Percentiles rank a stretch among this genome's conserved stretches.
Conservation (phyloP, 208 protist genomes). For the Leishmania aethiopica region DNA sequence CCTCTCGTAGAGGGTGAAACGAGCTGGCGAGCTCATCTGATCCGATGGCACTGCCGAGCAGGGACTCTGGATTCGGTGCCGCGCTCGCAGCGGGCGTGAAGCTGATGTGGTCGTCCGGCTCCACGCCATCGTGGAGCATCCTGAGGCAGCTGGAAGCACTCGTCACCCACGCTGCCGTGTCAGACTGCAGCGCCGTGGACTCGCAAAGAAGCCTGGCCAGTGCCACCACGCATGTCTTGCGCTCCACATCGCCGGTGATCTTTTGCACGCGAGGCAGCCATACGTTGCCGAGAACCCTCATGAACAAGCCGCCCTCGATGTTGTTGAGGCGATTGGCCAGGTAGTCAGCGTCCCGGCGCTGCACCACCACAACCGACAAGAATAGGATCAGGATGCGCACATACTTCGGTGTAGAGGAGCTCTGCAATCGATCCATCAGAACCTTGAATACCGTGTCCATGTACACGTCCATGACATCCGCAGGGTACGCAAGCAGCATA, state of each 20-base stretch:
- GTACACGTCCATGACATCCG: slow-evolving; percentile 58
- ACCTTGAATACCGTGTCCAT: slow-evolving; percentile 65
- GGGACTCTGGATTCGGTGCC: slow-evolving; percentile 36
- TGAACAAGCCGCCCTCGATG: slow-evolving; percentile 81
- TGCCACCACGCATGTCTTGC: slow-evolving; percentile 86
- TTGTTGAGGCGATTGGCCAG: slow-evolving; percentile 63
- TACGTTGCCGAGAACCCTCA: slow-evolving; percentile 71
- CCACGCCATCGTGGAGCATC: slow-evolving; percentile 75
- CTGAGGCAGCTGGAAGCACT: slow-evolving; percentile 73
- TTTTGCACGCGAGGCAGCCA: slow-evolving; percentile 89
- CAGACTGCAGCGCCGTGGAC: slow-evolving; percentile 57
- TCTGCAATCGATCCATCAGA: slow-evolving; percentile 72
- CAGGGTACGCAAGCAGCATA: slow-evolving; percentile 79
- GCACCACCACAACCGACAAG: slow-evolving; percentile 70
- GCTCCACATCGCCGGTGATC: slow-evolving; percentile 74
- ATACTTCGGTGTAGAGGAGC: slow-evolving; percentile 86
- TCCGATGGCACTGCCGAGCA: slow-evolving; percentile 22
- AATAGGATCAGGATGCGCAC: slow-evolving; percentile 91
- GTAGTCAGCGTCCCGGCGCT: slow-evolving; percentile 57
- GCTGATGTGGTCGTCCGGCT: slow-evolving; percentile 80
- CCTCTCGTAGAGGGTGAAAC: slow-evolving; percentile 78
- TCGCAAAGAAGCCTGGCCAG: slow-evolving; percentile 76
- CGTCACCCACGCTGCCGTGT: slow-evolving; percentile 54
- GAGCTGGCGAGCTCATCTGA: slow-evolving; percentile 48
- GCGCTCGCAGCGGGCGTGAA: slow-evolving; percentile 55